Percentiles rank a stretch among this genome's conserved stretches.
Evolutionary conservation across 331 rosid genomes (phyloP).

Genomic region (Pyrus hybrid): DNA sequence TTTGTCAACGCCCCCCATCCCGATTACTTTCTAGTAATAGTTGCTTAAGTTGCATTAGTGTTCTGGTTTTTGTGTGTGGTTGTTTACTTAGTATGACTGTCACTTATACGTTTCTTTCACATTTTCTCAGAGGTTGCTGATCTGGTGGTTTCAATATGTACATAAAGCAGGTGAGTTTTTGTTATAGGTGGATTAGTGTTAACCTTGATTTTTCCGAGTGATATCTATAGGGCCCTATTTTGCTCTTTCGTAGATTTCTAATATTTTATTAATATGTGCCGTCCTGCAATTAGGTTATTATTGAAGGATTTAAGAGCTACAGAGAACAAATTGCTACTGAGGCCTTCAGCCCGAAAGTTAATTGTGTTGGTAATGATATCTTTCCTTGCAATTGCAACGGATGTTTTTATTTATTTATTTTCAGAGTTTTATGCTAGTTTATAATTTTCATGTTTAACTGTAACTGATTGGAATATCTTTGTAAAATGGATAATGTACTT

Average conservation of each 20-base stretch:
- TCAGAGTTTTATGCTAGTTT: too few species aligned
- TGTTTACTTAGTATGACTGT: neutral
- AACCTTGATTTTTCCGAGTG: neutral
- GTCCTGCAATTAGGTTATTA: conserved; percentile 43
- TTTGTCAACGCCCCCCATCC: neutral
- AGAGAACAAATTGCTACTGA: conserved; percentile 81
- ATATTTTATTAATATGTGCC: neutral
- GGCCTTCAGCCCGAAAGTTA: conserved; percentile 88
- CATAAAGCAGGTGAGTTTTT: conserved; percentile 11
- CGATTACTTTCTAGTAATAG: neutral
- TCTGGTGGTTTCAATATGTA: conserved; percentile 4
- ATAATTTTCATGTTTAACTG: too few species aligned
- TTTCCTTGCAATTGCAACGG: conserved; percentile 2
- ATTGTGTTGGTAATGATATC: conserved; percentile 69
- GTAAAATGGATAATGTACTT: neutral
- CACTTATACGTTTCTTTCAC: neutral
- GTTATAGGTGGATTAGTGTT: neutral
- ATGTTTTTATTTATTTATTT: neutral
- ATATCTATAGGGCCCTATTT: neutral
- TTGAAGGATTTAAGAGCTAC: conserved; percentile 92
- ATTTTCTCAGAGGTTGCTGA: neutral
- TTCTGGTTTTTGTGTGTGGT: neutral
- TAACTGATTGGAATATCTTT: neutral
- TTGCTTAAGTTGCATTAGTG: neutral
- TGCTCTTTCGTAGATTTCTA: neutral